Percentiles rank a stretch among this genome's conserved stretches.
These are phyloP conservation scores for Periconia digitata DNA, from an alignment of 2,329 filamentous ascomycete genomes.

Conservation along the genomic window DNA sequence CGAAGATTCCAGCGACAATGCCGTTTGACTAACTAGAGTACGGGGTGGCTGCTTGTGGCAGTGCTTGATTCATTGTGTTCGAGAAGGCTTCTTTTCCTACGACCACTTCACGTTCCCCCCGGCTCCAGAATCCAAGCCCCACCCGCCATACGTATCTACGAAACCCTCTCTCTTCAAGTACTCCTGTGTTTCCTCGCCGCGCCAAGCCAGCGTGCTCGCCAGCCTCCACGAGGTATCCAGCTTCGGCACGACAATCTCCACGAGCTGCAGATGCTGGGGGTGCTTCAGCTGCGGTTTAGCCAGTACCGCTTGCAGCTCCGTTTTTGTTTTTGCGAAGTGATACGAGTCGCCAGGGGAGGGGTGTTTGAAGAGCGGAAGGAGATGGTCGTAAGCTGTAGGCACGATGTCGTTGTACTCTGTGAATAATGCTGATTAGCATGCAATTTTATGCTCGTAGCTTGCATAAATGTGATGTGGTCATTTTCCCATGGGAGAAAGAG, in stretches of 20 bases:
- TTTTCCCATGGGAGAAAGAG: neutral
- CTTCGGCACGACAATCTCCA: slow-evolving; percentile 47
- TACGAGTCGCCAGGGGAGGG: slow-evolving; percentile 32
- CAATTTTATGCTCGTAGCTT: too few relatives aligned
- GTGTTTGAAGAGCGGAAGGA: slow-evolving; percentile 46
- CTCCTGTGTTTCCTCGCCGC: slow-evolving; percentile 38
- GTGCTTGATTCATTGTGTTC: too few relatives aligned
- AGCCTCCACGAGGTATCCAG: slow-evolving; percentile 45
- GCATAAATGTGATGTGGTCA: too few relatives aligned
- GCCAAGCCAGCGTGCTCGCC: slow-evolving; percentile 35
- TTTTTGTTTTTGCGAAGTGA: slow-evolving; percentile 41
- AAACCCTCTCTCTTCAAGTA: slow-evolving; percentile 45
- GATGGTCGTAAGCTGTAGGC: slow-evolving; percentile 42
- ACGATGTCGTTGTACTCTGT: slow-evolving; percentile 45
- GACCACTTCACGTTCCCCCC: slow-evolving; percentile 3
- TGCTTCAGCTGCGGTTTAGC: slow-evolving; percentile 28
- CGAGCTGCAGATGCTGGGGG: slow-evolving; percentile 39
- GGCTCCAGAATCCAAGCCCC: slow-evolving; percentile 25
- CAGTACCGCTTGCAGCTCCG: slow-evolving; percentile 42
- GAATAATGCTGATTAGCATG: too few relatives aligned
- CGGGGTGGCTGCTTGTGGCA: too few relatives aligned
- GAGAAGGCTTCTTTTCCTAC: too few relatives aligned
- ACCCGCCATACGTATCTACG: slow-evolving; percentile 35
- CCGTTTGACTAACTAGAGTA: too few relatives aligned
- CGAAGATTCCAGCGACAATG: too few relatives aligned